Evolutionary conservation across 306 rosid genomes (phyloP), one percentile per base, ranked within the genome.

Genomic region (Quercus ilex): DNA sequence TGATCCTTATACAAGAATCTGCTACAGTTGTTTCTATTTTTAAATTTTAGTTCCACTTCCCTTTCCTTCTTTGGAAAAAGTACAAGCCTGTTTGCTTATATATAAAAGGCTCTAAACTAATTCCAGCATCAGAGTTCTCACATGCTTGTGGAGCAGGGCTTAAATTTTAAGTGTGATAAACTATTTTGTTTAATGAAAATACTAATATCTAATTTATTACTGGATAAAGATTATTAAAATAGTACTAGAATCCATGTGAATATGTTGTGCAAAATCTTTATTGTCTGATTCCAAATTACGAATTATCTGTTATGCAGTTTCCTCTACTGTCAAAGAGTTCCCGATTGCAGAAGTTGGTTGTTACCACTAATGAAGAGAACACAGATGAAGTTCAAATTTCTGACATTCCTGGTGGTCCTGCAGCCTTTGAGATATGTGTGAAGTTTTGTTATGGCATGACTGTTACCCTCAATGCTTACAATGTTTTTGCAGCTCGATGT

Each of bases 371-470:
- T 25, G 98, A 91, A 77, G 90, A 87, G 58, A 91, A 78, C 67
- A 69, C 74, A 3, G 88, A 89, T 15, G 98, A 88, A 83, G 71
- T 96, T 82, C 81, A 88, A 77, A 85, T 96, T 77, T 80, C 91
- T 20, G 94, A 93, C 87, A 90, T 93, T 83, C 97, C 99, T 2
- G 99, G 99, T 20, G 98, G 98, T 31, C 79, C 89, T 60, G 84
- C 87, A 55, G 92, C 98, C 74, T 96, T 93, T 82, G 99, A 96
- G 91, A 90, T 87, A 83, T 96, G 98, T 81, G 98, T 93, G 78
- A 95, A 91, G 85, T 95, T 93, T 82, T 93, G 99, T 86, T 95
- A 95, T 71, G 96, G 99, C 75, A 93, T 93, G 97, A 88, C 91
- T 8, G 99, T 96, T 60, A 93, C 97, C 35, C 98, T 96, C 67